These are phyloP conservation scores for Penicillium coffeae DNA, from an alignment of 495 filamentous ascomycete genomes.

Conservation along the genomic window DNA sequence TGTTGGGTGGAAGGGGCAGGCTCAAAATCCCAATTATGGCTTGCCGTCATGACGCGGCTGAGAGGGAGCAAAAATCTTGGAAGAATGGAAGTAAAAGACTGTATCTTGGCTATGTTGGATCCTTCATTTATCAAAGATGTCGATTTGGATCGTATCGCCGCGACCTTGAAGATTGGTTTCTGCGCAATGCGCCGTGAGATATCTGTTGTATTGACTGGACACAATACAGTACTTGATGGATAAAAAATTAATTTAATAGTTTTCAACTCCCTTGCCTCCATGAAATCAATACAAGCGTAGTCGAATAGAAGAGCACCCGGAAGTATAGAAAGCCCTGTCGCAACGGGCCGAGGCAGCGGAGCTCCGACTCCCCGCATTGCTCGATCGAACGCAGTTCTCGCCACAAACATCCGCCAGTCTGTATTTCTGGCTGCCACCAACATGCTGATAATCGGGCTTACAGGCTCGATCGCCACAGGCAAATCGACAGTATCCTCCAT, in stretches of 20 bases:
- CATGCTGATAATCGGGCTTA: conserved; percentile 96
- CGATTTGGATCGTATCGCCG: background rate
- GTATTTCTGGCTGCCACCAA: background rate
- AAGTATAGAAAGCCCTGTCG: background rate
- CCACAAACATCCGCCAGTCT: background rate
- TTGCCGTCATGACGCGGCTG: conserved; percentile 25
- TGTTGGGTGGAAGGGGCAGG: conserved; percentile 47
- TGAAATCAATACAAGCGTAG: too few species aligned
- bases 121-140: too few species aligned
- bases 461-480: conserved; percentile 95
- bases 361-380: conserved; percentile 12
- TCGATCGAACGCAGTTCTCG: background rate
- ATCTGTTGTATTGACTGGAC: too few species aligned
- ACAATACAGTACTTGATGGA: too few species aligned
- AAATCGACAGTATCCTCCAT: conserved; percentile 92
- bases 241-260: background rate
- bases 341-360: background rate
- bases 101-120: too few species aligned
- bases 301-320: too few species aligned
- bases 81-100: too few species aligned
- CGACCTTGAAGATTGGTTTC: too few species aligned
- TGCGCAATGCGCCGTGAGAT: too few species aligned
- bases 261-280: background rate
- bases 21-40: conserved; percentile 35
- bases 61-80: too few species aligned